Conservation (phyloP, 1,284 basidiomycete genomes). For the Pseudozyma hubeiensis region DNA sequence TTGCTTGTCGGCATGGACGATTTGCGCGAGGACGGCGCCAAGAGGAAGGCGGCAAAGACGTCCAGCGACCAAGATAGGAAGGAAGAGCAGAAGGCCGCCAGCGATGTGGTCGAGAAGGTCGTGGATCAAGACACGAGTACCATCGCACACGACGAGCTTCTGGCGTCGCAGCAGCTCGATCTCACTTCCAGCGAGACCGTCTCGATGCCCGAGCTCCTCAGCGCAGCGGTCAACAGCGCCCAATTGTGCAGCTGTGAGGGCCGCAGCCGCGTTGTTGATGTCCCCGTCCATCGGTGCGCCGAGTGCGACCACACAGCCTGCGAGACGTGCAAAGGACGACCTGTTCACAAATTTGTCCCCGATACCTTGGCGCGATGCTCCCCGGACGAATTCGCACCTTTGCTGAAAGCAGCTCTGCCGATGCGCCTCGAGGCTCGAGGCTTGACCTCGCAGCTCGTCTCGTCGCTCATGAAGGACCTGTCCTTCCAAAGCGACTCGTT, state of each 20-base stretch:
- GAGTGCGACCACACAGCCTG: constrained; percentile 86
- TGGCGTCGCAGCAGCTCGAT: constrained; percentile 37
- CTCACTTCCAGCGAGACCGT: constrained; percentile 39
- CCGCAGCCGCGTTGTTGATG: constrained; percentile 77
- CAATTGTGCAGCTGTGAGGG: constrained; percentile 91
- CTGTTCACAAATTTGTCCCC: constrained; percentile 80
- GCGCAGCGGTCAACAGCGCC: constrained; percentile 77
- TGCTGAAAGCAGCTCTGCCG: constrained; percentile 83
- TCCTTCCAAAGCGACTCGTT: constrained; percentile 69
- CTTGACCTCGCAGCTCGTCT: constrained; percentile 72
- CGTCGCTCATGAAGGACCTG: constrained; percentile 71
- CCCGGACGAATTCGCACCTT: constrained; percentile 78
- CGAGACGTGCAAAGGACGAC: constrained; percentile 86
- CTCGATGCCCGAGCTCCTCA: constrained; percentile 72
- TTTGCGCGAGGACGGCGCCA: constrained; percentile 32
- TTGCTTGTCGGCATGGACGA: constrained; percentile 71
- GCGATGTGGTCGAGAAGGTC: constrained; percentile 70
- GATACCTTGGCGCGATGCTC: constrained; percentile 71
- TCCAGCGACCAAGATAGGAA: constrained; percentile 76
- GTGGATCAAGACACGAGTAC: constrained; percentile 69
- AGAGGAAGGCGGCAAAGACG: constrained; percentile 15
- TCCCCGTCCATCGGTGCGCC: constrained; percentile 75
- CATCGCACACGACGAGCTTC: constrained; percentile 71
- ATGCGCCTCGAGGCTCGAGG: constrained; percentile 76
- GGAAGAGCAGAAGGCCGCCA: constrained; percentile 71